phyloP scores from a whole-genome alignment of 176 grass and related monocot genomes.

The Musa troglodytarum region DNA sequence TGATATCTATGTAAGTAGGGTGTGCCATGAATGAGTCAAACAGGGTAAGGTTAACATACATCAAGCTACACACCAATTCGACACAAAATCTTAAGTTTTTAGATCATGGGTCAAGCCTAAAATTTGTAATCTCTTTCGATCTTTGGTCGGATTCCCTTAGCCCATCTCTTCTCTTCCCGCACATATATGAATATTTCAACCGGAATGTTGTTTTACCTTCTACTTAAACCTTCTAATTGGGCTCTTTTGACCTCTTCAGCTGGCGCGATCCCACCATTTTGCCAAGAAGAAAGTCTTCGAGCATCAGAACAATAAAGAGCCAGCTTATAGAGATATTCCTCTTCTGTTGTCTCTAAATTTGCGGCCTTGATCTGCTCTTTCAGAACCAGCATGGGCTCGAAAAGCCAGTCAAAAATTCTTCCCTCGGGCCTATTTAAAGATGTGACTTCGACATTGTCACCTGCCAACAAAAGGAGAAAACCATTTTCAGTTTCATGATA shows the following conservation, averaged over 20 bases:
- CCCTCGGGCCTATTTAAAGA: conserved; percentile 21
- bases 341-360: conserved; percentile 11
- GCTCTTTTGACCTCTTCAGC: conserved; percentile 20
- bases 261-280: conserved; percentile 17
- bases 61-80: no score
- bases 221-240: conserved; percentile 22
- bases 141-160: no score
- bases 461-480: background rate
- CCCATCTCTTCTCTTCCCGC: no score
- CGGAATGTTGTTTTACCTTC: conserved; percentile 1
- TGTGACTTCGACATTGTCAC: conserved; percentile 20
- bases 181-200: no score
- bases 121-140: no score
- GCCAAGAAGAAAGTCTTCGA: conserved; percentile 1
- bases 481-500: background rate
- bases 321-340: conserved; percentile 15
- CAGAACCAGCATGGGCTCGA: conserved; percentile 21
- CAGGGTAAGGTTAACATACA: no score
- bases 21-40: no score
- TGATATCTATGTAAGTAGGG: no score
- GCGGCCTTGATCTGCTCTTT: conserved; percentile 16
- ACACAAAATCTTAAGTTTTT: no score
- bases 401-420: conserved; percentile 27
- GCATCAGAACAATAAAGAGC: conserved; percentile 18
- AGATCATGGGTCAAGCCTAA: no score